Evolutionary conservation across 208 protist species (phyloP), one percentile per base, ranked within the genome.

Genomic region (Trypanosoma melophagium): DNA sequence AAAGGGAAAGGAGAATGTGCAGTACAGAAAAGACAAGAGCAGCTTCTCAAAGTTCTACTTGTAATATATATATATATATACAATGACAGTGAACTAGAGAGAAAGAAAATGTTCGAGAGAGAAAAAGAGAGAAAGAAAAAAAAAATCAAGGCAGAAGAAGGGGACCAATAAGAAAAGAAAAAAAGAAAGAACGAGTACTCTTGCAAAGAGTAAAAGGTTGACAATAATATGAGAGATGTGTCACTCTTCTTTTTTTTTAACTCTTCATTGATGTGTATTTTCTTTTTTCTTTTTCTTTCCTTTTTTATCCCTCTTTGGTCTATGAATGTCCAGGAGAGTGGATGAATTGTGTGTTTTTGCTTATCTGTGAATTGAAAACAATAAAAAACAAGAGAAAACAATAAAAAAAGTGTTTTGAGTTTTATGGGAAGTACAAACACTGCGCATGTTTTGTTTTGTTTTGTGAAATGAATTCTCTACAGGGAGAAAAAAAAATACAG

Each of bases 1-100:
- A 38, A 99, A 99, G 73, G 98, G 97, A 13, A 99, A 99, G 70
- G 99, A 99, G 75, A 99, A 99, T 61, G 98, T 99, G 41, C 89
- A 99, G 79, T 99, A 99, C 80, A 94, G 97, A 50, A 99, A 99
- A 79, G 96, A 99, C 55, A 97, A 99, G 80, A 93, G 91, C 25
- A 92, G 93, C 21, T 99, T 98, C 64, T 97, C 98, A 31, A 98
- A 98, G 47, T 93, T 99, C 25, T 99, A 99, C 81, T 63, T 99
- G 63, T 99, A 92, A 92, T 50, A 10, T 35, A 35, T 35, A 60
- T 56, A 14, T 40, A 31, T 40, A 31, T 31, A 14, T 67, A 45
- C 2, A 47, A 16, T 8, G 22, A 66, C 9, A 5, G 17, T 44
- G 53, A 19, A 31, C 19, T 10, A 62, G 28, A 25, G 17, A 58